These are phyloP conservation scores for Litsea cubeba DNA, from an alignment of 164 flowering plant species.

Conservation along the genomic window DNA sequence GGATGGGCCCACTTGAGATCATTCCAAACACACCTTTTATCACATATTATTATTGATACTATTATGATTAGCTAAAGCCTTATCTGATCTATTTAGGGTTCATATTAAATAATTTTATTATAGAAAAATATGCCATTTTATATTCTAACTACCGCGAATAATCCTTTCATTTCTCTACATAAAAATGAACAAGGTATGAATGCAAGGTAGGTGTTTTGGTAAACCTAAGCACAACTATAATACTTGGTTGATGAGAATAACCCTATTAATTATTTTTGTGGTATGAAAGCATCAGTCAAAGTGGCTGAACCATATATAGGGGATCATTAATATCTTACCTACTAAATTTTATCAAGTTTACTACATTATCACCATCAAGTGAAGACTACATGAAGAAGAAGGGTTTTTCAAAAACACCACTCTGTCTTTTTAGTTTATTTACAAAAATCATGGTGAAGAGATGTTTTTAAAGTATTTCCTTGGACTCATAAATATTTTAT, in stretches of 20 bases:
- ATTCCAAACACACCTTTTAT: too few relatives aligned
- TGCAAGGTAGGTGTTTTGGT: not conserved
- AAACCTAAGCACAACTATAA: not conserved
- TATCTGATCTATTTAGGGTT: too few relatives aligned
- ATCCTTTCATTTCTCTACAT: too few relatives aligned
- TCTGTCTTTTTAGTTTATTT: not conserved
- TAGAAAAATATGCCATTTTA: not conserved
- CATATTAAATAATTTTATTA: not conserved
- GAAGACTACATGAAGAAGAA: not conserved
- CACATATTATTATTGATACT: too few relatives aligned
- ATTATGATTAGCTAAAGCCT: not conserved
- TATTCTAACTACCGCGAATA: too few relatives aligned
- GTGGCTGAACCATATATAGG: not conserved
- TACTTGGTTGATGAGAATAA: not conserved
- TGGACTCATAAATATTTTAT: too few relatives aligned
- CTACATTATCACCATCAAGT: not conserved
- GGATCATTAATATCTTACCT: not conserved
- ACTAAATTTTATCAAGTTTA: too few relatives aligned
- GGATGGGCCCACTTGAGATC: too few relatives aligned
- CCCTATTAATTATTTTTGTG: not conserved
- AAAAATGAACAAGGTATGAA: too few relatives aligned
- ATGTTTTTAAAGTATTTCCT: too few relatives aligned
- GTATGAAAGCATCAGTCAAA: not conserved
- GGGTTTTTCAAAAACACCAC: not conserved
- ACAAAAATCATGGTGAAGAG: too few relatives aligned